Evolutionary conservation across 257 asterid species (phyloP).

Genomic region (Solanum rostratum): DNA sequence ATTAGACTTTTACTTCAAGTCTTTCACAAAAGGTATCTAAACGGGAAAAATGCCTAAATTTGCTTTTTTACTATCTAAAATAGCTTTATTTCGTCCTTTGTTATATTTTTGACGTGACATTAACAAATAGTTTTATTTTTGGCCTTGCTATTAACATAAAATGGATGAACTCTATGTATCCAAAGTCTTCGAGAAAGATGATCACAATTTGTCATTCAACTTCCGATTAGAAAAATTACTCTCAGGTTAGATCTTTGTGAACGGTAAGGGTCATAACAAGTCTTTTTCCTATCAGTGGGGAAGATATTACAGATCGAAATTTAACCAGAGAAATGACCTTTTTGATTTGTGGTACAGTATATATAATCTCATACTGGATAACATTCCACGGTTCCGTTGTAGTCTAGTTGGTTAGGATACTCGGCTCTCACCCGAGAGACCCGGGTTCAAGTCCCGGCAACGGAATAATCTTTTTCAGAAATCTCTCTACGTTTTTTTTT

Average conservation of each 20-base stretch:
- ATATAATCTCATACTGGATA: neutral
- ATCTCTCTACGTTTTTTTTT: too few relatives aligned
- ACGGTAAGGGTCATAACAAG: neutral
- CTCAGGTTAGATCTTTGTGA: neutral
- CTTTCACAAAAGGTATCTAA: neutral
- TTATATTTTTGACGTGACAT: neutral
- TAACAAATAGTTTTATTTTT: neutral
- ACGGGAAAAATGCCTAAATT: neutral
- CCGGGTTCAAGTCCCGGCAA: conserved; percentile 97
- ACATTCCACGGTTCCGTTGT: conserved; percentile 32
- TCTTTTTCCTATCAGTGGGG: neutral
- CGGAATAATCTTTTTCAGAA: neutral
- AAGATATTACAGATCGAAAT: neutral
- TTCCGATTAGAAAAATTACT: neutral
- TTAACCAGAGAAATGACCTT: neutral
- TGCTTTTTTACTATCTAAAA: neutral
- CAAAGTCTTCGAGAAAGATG: neutral
- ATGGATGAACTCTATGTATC: neutral
- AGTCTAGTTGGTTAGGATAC: conserved; percentile 98
- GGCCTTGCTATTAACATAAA: neutral
- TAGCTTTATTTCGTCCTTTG: neutral
- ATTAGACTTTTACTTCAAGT: neutral
- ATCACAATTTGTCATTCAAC: neutral
- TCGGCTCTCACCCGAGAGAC: conserved; percentile 99
- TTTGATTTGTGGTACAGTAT: neutral